Conservation (phyloP, 2,329 filamentous ascomycete species). For the Fusarium newnesense region DNA sequence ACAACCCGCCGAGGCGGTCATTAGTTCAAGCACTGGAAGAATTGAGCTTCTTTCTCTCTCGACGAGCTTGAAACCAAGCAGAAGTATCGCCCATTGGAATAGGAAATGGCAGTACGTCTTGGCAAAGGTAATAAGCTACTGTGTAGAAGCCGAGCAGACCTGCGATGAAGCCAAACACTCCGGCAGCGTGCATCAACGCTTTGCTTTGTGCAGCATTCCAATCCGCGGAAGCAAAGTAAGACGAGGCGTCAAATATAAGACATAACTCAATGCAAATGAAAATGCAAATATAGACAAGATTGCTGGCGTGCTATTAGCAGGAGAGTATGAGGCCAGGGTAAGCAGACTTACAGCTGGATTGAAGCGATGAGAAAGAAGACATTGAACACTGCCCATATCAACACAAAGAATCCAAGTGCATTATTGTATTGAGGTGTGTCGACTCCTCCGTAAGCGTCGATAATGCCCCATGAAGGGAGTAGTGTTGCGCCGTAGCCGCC, state of each 20-base stretch:
- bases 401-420: constrained; percentile 42
- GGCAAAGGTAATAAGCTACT: constrained; percentile 37
- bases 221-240: constrained; percentile 38
- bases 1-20: not conserved
- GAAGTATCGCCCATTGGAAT: constrained; percentile 41
- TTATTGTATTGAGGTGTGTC: constrained; percentile 34
- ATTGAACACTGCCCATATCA: constrained; percentile 45
- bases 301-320: constrained; percentile 24
- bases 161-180: constrained; percentile 41
- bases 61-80: constrained; percentile 15
- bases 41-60: constrained; percentile 1
- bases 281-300: constrained; percentile 38
- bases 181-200: constrained; percentile 32
- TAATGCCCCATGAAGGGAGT: constrained; percentile 36
- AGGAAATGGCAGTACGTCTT: constrained; percentile 37
- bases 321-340: no score
- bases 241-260: constrained; percentile 31
- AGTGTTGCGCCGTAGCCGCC: constrained; percentile 40
- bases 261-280: constrained; percentile 39
- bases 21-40: not conserved
- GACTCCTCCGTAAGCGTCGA: constrained; percentile 38
- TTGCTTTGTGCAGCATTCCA: constrained; percentile 11
- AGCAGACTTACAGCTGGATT: constrained; percentile 25
- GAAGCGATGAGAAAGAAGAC: constrained; percentile 42
- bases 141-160: constrained; percentile 40